Conservation (phyloP, 1,139 yeast genomes). For the Scheffersomyces stambukii region DNA sequence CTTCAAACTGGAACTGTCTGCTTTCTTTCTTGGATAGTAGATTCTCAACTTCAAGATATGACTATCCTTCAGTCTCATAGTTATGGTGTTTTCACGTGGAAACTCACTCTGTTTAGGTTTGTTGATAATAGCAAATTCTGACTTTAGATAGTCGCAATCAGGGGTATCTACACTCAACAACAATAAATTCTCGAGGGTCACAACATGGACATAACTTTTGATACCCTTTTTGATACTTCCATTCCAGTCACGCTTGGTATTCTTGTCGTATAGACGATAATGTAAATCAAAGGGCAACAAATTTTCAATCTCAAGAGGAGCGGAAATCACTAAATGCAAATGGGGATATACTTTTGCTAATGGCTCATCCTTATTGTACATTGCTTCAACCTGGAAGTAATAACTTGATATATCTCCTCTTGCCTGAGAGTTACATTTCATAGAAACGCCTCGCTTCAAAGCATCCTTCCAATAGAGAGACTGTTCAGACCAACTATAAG, state of each 20-base stretch:
- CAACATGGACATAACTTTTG: constrained; percentile 73
- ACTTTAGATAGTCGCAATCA: constrained; percentile 59
- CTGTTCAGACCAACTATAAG: constrained; percentile 66
- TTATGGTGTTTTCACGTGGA: constrained; percentile 49
- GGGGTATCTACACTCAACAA: constrained; percentile 69
- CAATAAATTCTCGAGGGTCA: constrained; percentile 65
- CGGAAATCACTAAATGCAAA: constrained; percentile 70
- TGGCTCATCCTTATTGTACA: constrained; percentile 60
- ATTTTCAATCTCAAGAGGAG: constrained; percentile 86
- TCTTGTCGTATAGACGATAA: constrained; percentile 75
- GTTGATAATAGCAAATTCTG: constrained; percentile 81
- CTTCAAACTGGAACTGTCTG: constrained; percentile 48
- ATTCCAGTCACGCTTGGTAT: constrained; percentile 66
- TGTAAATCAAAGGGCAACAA: constrained; percentile 77
- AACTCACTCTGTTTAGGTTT: constrained; percentile 53
- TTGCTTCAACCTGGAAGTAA: constrained; percentile 73
- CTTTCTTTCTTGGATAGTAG: constrained; percentile 52
- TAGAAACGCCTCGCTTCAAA: constrained; percentile 46
- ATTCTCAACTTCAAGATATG: constrained; percentile 55
- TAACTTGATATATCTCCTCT: constrained; percentile 42
- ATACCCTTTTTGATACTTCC: constrained; percentile 61
- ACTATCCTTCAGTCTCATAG: constrained; percentile 20
- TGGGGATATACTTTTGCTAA: constrained; percentile 79
- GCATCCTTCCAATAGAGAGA: constrained; percentile 64
- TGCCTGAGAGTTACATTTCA: constrained; percentile 53